phyloP scores from a whole-genome alignment of 2,329 filamentous ascomycete genomes.

The Diplodia sapinea region DNA sequence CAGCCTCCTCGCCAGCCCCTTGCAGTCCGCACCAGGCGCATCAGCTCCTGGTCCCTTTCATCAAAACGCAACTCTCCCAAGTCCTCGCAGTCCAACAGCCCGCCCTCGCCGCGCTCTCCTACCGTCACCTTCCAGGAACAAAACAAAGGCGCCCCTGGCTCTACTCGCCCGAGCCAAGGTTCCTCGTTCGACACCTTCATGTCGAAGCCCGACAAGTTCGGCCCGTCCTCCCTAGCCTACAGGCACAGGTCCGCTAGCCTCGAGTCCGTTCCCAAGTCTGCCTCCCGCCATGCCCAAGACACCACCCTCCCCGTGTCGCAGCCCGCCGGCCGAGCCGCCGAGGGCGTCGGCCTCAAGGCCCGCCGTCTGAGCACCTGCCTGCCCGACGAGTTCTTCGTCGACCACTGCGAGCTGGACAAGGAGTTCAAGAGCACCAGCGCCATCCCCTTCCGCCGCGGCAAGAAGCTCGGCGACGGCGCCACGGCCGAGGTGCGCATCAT shows the following conservation, averaged over 20 bases:
- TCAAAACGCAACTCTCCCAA: slow-evolving; percentile 42
- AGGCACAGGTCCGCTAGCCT: slow-evolving; percentile 44
- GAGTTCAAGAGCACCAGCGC: slow-evolving; percentile 72
- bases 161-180: neutral
- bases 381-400: slow-evolving; percentile 75
- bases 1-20: neutral
- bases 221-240: slow-evolving; percentile 33
- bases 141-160: neutral
- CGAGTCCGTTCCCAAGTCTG: slow-evolving; percentile 41
- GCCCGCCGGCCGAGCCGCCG: slow-evolving; percentile 56
- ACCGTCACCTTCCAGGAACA: slow-evolving; percentile 40
- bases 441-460: slow-evolving; percentile 73
- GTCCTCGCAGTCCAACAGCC: slow-evolving; percentile 46
- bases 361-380: slow-evolving; percentile 76
- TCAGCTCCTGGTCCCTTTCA: slow-evolving; percentile 48
- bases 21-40: slow-evolving; percentile 38
- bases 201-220: slow-evolving; percentile 24
- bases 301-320: slow-evolving; percentile 39
- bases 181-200: slow-evolving; percentile 22
- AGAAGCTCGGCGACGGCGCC: slow-evolving; percentile 79
- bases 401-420: slow-evolving; percentile 69
- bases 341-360: slow-evolving; percentile 77
- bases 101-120: slow-evolving; percentile 46
- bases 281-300: slow-evolving; percentile 34
- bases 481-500: slow-evolving; percentile 84